A percentile compares a stretch with the other conserved stretches of the same genome.
phyloP scores from a whole-genome alignment of 2,329 filamentous ascomycete species.

The Claviceps sp. region DNA sequence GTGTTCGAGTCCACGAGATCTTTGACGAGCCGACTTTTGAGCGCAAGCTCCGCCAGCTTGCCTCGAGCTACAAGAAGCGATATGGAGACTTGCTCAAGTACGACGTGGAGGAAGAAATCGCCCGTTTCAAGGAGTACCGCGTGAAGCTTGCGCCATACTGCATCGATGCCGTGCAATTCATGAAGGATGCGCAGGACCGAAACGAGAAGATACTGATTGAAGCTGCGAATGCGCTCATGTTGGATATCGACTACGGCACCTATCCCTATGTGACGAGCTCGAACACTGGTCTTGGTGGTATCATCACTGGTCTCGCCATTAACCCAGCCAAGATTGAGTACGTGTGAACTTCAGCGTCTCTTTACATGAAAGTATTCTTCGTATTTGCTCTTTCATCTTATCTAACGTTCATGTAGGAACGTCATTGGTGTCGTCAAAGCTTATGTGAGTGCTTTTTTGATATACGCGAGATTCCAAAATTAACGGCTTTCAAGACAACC shows the following conservation, averaged over 20 bases:
- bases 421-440: background rate
- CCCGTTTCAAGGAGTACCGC: constrained; percentile 45
- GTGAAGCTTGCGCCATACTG: constrained; percentile 44
- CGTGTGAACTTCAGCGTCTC: background rate
- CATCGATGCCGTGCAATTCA: constrained; percentile 53
- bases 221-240: constrained; percentile 48
- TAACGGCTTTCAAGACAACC: constrained; percentile 5
- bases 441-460: background rate
- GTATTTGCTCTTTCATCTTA: too few relatives aligned
- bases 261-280: constrained; percentile 16
- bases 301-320: constrained; percentile 14
- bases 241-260: constrained; percentile 45
- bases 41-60: constrained; percentile 48
- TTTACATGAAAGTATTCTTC: too few relatives aligned
- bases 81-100: constrained; percentile 53
- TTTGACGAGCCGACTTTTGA: constrained; percentile 56
- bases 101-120: constrained; percentile 58
- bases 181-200: constrained; percentile 45
- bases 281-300: constrained; percentile 14
- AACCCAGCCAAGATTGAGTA: constrained; percentile 42
- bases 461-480: background rate
- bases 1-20: constrained; percentile 53
- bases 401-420: background rate
- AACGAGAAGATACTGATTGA: constrained; percentile 53
- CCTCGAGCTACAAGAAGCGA: constrained; percentile 46